Base-by-base conservation (phyloP, 768 basidiomycete genomes). In the Tulasnella sp. region DNA sequence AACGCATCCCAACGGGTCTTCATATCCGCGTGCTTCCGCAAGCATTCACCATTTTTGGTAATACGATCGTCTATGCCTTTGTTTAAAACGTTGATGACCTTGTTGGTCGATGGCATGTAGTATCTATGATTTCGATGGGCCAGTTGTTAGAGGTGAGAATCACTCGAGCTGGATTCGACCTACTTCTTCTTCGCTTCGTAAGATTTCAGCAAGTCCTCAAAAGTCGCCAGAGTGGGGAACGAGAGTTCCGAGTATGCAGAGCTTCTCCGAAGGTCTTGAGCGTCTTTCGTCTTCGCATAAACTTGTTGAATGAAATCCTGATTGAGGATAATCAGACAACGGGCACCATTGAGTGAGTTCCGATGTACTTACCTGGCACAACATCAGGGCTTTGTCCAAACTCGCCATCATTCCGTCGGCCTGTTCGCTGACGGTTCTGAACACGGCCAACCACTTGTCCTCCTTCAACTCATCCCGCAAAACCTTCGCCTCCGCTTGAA, bases 321-420 rank as follows among this genome's bases (percentile, higher is more conserved):
- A 67, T 11, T 22, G 19, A 22, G 12, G 26, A 1, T 12, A 16
- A 29, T 59, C n/a, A 35, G 19, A 37, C 12, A 37, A 36, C n/a
- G n/a, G n/a, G 26, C 19, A 37, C 36, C 29, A 11, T n/a, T 6
- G 47, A 69, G 47, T 16, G 12, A 29, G 26, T n/a, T 12, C 19
- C 35, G 19, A 35, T 29, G 41, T 8, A 73, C 88, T 75, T 77
- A 93, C 94, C 83, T 92, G 90, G 82, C 94, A 95, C 75, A 91
- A 88, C 77, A 88, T 89, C 59, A 96, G 88, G 9, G 92, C 94
- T 80, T 96, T 98, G 82, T 98, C 93, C 76, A 99, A 81, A 77
- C 92, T 92, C 35, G 87, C 87, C 94, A 98, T 96, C 96, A 98
- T 97, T 32, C 93, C 94, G 78, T 95, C 93, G 52, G 96, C 95